A percentile compares a stretch with the other conserved stretches of the same genome.
Conservation (phyloP, 164 flowering plant species). For the Pachysandra terminalis region DNA sequence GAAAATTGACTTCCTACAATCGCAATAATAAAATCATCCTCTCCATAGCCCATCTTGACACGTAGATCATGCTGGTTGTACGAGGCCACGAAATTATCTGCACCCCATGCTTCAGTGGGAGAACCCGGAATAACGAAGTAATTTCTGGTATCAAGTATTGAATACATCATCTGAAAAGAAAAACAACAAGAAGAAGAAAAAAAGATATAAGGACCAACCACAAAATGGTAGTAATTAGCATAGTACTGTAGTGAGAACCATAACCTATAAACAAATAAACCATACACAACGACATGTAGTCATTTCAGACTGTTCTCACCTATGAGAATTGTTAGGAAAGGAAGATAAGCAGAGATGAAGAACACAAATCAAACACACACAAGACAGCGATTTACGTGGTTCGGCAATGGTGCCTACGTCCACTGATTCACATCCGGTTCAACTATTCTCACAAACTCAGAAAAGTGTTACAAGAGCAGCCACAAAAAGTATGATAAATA, state of each 20-base stretch:
- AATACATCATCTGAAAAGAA: constrained; percentile 82
- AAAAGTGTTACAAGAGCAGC: too few species aligned
- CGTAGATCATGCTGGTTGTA: constrained; percentile 31
- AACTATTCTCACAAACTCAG: too few species aligned
- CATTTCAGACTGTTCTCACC: background rate
- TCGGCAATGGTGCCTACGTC: too few species aligned
- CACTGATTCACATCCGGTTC: too few species aligned
- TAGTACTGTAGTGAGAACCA: background rate
- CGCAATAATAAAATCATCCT: constrained; percentile 59
- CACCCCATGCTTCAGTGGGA: constrained; percentile 72
- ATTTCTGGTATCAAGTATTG: constrained; percentile 78
- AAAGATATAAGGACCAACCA: background rate
- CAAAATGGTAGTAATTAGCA: background rate
- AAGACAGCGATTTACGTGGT: too few species aligned
- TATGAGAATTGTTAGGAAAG: background rate
- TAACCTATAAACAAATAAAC: background rate
- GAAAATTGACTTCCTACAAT: constrained; percentile 74
- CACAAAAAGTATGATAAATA: too few species aligned
- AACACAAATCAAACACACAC: too few species aligned
- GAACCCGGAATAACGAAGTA: constrained; percentile 87
- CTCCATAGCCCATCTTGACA: constrained; percentile 37
- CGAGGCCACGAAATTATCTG: constrained; percentile 32
- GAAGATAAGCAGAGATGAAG: too few species aligned
- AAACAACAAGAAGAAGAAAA: background rate
- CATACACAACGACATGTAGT: background rate